Evolutionary conservation across 2,329 filamentous ascomycete species (phyloP).

Genomic region (Dothistroma pini): DNA sequence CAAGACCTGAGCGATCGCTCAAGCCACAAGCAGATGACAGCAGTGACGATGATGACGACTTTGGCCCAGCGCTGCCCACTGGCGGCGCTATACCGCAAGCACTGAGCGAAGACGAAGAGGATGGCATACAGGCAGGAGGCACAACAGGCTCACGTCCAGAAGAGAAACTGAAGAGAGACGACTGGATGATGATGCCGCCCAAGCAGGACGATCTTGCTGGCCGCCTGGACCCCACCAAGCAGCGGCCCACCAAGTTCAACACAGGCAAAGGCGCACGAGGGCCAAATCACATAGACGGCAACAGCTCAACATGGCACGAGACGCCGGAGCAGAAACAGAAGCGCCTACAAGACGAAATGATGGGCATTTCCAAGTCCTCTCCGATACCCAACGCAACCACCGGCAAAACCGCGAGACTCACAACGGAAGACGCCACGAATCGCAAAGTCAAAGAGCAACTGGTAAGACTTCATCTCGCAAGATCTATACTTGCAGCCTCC

Average conservation of each 20-base stretch:
- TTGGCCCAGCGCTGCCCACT: conserved; percentile 44
- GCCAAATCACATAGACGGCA: conserved; percentile 37
- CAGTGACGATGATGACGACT: conserved; percentile 41
- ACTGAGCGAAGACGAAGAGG: conserved; percentile 25
- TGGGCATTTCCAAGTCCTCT: conserved; percentile 60
- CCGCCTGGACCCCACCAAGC: conserved; percentile 76
- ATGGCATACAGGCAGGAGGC: conserved; percentile 17
- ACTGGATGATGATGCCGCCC: conserved; percentile 55
- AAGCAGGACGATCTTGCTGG: conserved; percentile 51
- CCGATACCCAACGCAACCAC: conserved; percentile 20
- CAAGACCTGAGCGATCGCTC: conserved; percentile 42
- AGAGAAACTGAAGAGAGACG: conserved; percentile 62
- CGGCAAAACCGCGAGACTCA: conserved; percentile 12
- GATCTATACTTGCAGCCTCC: neutral
- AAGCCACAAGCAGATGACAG: conserved; percentile 29
- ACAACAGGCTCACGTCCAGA: conserved; percentile 22
- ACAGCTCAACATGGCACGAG: conserved; percentile 76
- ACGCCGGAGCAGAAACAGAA: conserved; percentile 84
- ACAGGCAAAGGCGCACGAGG: conserved; percentile 59
- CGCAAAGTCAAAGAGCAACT: conserved; percentile 57
- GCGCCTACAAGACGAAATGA: conserved; percentile 73
- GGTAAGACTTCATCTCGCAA: conserved; percentile 38
- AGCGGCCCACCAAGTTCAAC: conserved; percentile 78
- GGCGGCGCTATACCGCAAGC: conserved; percentile 11
- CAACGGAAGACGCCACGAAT: conserved; percentile 20